Percentiles rank a stretch among this genome's conserved stretches.
Evolutionary conservation across 164 flowering plant genomes (phyloP).

Genomic region (Umbellularia californica): DNA sequence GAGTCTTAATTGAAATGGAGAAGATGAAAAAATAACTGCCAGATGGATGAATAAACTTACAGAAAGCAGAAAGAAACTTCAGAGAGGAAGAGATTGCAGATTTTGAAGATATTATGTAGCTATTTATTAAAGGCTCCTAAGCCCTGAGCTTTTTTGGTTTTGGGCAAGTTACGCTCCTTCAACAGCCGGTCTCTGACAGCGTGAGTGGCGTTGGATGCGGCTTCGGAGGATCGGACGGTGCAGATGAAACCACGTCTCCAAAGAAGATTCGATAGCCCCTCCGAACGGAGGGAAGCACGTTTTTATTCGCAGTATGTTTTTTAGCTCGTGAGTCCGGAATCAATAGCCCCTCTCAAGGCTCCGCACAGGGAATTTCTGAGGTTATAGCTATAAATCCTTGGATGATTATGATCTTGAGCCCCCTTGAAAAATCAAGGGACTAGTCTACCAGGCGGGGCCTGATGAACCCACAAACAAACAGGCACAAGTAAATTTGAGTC

Average conservation of each 20-base stretch:
- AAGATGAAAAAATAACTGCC: neutral
- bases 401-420: neutral
- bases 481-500: too few relatives aligned
- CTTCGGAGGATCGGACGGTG: neutral
- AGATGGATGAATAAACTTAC: neutral
- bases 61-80: neutral
- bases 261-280: neutral
- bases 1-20: too few relatives aligned
- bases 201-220: neutral
- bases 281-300: neutral
- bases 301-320: neutral
- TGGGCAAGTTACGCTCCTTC: neutral
- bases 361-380: neutral
- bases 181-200: neutral
- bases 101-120: neutral
- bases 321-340: neutral
- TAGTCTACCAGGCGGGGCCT: too few relatives aligned
- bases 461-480: too few relatives aligned
- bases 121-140: neutral
- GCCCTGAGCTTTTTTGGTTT: neutral
- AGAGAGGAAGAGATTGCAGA: neutral
- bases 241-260: neutral
- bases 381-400: too few relatives aligned
- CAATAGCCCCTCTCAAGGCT: too few relatives aligned
- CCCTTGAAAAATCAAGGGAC: too few relatives aligned